Base-by-base conservation (phyloP, 805 yeast species). In the Babjeviella inositovora region DNA sequence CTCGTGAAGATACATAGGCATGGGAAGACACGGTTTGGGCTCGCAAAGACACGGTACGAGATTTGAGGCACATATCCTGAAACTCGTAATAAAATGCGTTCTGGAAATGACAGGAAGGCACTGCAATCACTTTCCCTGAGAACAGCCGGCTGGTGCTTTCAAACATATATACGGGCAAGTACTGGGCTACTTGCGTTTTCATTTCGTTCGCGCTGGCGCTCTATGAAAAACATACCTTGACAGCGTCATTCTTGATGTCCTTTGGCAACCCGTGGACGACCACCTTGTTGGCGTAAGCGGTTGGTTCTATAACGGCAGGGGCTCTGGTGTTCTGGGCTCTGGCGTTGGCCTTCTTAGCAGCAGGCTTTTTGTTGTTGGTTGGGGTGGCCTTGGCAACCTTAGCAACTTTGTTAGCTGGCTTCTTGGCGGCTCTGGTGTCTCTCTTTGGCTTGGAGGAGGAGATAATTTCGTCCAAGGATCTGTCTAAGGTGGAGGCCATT, bases 391-490 rank as follows among this genome's bases (percentile, higher is more conserved):
- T 32, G 17, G 23, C 27, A 24, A 20, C 21, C 26, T 37, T 43
- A 25, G 59, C 57, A 20, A 48, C 54, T 28, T 50, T 50, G 28
- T 40, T 43, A 19, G 41, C 35, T 33, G 34, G 43, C 23, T 13
- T 14, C 20, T 20, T 20, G 21, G 15, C 19, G 13, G 12, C n/a
- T n/a, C n/a, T n/a, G n/a, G 38, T 30, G 38, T 42, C 31, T 38
- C 52, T 41, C 41, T 54, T 58, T 42, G 50, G 55, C 37, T 57
- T 48, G 32, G 79, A 53, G n/a, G n/a, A n/a, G 29, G 93, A 68
- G 45, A 87, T 79, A 50, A 87, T 87, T 40, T 84, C 96, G 59
- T 87, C 98, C 44, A 87, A 70, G 23, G 96, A 81, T 58, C 80
- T 77, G 57, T 87, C 95, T 56, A 87, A 67, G 41, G 77, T 64